A percentile compares a stretch with the other conserved stretches of the same genome.
These are phyloP conservation scores for Mycena indigotica DNA, from an alignment of 768 basidiomycete genomes.

Conservation along the genomic window DNA sequence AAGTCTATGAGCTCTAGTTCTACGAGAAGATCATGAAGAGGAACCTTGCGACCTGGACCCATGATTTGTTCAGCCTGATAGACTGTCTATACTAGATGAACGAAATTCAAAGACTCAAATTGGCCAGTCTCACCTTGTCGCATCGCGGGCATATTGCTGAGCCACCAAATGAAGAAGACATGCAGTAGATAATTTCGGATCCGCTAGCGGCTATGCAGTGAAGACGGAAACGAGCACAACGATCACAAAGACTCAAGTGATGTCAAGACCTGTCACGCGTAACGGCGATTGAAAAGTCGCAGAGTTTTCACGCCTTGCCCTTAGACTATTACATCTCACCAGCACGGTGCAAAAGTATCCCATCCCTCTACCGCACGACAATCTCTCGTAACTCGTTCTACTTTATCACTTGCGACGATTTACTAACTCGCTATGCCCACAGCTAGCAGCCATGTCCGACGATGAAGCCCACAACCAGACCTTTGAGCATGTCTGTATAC, in stretches of 20 bases:
- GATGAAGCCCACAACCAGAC: constrained; percentile 85
- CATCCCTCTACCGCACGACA: constrained; percentile 17
- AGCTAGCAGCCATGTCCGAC: constrained; percentile 70
- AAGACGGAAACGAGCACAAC: neutral
- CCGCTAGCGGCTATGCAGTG: no score
- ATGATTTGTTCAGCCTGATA: constrained; percentile 92
- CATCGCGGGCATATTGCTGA: constrained; percentile 76
- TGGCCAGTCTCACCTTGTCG: constrained; percentile 37
- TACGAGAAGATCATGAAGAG: no score
- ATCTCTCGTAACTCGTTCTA: no score
- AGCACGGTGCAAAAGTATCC: constrained; percentile 25
- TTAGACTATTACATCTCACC: constrained; percentile 11
- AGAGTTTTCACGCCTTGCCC: no score
- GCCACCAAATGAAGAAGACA: constrained; percentile 56
- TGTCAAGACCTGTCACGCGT: no score
- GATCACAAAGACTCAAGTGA: neutral
- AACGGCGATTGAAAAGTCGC: neutral
- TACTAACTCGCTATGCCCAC: constrained; percentile 6
- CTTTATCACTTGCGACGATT: no score
- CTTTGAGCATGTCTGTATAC: constrained; percentile 71
- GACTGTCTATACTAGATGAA: constrained; percentile 43
- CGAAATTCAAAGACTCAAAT: neutral
- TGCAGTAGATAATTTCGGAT: neutral
- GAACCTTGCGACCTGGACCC: constrained; percentile 87
- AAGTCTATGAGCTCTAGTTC: no score